Evolutionary conservation across 2,329 filamentous ascomycete species (phyloP).

Genomic region (Phaeosphaeriaceae sp.): DNA sequence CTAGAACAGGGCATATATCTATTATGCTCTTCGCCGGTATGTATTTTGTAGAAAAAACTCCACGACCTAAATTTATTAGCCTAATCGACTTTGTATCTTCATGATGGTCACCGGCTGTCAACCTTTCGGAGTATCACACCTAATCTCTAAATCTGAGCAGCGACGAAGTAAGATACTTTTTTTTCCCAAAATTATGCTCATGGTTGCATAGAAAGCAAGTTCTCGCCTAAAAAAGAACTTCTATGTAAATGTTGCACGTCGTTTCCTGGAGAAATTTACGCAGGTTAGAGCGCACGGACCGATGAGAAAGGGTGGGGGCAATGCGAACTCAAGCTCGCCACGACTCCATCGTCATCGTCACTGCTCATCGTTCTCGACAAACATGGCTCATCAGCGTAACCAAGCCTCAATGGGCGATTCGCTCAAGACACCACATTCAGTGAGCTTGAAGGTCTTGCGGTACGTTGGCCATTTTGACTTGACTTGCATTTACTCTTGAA

Average conservation of each 20-base stretch:
- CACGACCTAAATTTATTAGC: slow-evolving; percentile 52
- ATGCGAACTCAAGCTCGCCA: slow-evolving; percentile 7
- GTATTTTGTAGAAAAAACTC: slow-evolving; percentile 56
- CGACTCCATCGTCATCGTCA: slow-evolving; percentile 7
- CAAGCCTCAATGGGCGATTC: slow-evolving; percentile 46
- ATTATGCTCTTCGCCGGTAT: slow-evolving; percentile 58
- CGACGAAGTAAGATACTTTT: slow-evolving; percentile 47
- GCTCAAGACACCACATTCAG: slow-evolving; percentile 69
- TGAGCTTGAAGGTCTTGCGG: slow-evolving; percentile 83
- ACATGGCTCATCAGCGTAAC: slow-evolving; percentile 49
- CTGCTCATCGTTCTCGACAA: slow-evolving; percentile 7
- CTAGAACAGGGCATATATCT: slow-evolving; percentile 60
- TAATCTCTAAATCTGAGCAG: slow-evolving; percentile 51
- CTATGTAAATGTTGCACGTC: too few relatives aligned
- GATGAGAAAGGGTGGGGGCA: background rate
- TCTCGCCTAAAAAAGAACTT: too few relatives aligned
- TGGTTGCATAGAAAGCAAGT: too few relatives aligned
- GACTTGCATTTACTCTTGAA: too few relatives aligned
- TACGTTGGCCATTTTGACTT: slow-evolving; percentile 68
- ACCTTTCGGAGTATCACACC: slow-evolving; percentile 61
- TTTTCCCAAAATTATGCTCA: slow-evolving; percentile 9
- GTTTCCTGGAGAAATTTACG: too few relatives aligned
- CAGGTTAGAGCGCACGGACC: slow-evolving; percentile 1
- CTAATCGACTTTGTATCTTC: slow-evolving; percentile 1
- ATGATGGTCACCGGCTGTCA: slow-evolving; percentile 3